Percentiles rank a stretch among this genome's conserved stretches.
Evolutionary conservation across 345 rosid species (phyloP).

Genomic region (Crucihimalaya himalaica): DNA sequence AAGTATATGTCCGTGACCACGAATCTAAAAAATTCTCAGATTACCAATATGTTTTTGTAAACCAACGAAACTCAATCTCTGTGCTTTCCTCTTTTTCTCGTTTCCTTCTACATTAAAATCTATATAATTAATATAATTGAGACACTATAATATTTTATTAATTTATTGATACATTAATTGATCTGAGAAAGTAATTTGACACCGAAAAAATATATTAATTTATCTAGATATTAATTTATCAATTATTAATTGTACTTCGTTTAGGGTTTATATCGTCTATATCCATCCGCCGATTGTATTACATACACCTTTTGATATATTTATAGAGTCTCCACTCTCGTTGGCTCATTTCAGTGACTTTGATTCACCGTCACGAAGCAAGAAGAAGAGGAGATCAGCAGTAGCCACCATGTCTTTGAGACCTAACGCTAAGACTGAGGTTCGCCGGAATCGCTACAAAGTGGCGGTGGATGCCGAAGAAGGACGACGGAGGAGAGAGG

Average conservation of each 20-base stretch:
- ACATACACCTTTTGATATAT: conserved; percentile 1
- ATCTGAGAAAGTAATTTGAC: no score
- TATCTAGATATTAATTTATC: no score
- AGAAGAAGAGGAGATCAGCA: background rate
- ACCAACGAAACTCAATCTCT: conserved; percentile 26
- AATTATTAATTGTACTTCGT: no score
- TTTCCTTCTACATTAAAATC: conserved; percentile 25
- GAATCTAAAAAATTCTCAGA: background rate
- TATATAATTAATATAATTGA: no score
- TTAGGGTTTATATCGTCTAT: conserved; percentile 38
- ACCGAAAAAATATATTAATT: no score
- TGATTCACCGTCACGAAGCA: background rate
- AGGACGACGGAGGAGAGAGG: conserved; percentile 86
- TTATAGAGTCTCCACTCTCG: background rate
- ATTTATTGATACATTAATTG: no score
- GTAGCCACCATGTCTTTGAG: conserved; percentile 67
- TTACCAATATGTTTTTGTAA: background rate
- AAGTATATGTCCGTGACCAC: background rate
- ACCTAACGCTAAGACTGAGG: conserved; percentile 74
- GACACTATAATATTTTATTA: no score
- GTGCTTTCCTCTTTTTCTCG: conserved; percentile 1
- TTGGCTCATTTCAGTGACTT: background rate
- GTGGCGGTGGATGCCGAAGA: conserved; percentile 85
- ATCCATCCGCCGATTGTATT: conserved; percentile 31
- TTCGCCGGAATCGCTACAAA: conserved; percentile 74